phyloP scores from a whole-genome alignment of 768 basidiomycete genomes.

The Termitomyces sp. region DNA sequence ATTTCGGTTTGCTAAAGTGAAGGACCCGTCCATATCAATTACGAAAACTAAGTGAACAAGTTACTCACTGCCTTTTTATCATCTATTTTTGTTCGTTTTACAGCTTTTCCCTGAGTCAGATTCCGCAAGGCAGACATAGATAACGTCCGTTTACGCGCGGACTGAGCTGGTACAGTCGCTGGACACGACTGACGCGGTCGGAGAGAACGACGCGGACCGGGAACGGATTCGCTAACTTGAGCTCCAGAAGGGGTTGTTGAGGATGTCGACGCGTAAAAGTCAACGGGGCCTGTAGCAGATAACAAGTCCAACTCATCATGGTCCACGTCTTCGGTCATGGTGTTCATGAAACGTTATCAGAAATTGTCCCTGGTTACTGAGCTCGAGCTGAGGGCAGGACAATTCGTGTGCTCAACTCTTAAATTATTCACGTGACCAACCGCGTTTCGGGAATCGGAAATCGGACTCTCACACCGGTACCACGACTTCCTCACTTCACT shows the following conservation, averaged over 20 bases:
- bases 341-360: background rate
- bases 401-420: background rate
- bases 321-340: background rate
- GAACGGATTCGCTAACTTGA: background rate
- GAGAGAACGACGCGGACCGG: slow-evolving; percentile 9
- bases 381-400: background rate
- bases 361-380: background rate
- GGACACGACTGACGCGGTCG: slow-evolving; percentile 13
- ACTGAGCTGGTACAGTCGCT: background rate
- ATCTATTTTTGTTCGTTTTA: slow-evolving; percentile 24
- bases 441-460: background rate
- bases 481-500: no score
- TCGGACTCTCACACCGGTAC: no score
- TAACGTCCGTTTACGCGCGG: slow-evolving; percentile 16
- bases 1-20: slow-evolving; percentile 35
- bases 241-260: background rate
- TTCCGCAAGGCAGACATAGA: slow-evolving; percentile 10
- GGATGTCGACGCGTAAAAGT: slow-evolving; percentile 5
- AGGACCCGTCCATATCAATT: background rate
- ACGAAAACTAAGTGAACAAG: background rate
- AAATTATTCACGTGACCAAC: background rate
- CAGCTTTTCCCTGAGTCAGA: slow-evolving; percentile 22
- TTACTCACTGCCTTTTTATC: slow-evolving; percentile 37
- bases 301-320: slow-evolving; percentile 13
- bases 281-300: background rate